Base-by-base conservation (phyloP, 2,329 filamentous ascomycete species). In the Spiromastix sp. region DNA sequence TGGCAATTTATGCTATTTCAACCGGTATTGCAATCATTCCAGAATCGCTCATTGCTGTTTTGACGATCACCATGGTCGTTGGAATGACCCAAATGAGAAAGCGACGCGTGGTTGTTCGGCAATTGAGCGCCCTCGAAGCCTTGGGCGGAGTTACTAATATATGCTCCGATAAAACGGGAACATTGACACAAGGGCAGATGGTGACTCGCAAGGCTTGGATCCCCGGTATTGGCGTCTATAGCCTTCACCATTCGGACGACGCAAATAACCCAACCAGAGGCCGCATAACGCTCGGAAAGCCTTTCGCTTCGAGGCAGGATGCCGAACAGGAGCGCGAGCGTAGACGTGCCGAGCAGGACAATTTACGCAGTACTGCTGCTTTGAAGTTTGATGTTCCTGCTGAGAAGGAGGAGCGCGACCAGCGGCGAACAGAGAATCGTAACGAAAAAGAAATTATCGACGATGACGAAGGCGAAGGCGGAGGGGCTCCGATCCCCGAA, bases 331-430 rank as follows among this genome's bases (percentile, higher is more conserved):
- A 54, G 20, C 51, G 26, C 3, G 32, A 45, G 60, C 65, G 59
- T 40, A 53, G 58, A 18, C 59, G 65, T 32, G 51, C 60, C 15
- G 64, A 67, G 41, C 66, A 68, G 21, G 74, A 80, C 42, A 64
- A 67, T 22, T 71, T 79, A 55, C 68, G 76, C 43, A 77, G 71
- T 47, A 66, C 73, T 2, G 69, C 70, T 12, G 73, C 66, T 20
- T 67, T 77, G 47, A 79, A 64, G 48, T 79, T 77, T 42, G 78
- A 77, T 48, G 65, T 80, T 1, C 76, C 76, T 1, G 66, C 74
- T 6, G 71, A 66, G 46, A 55, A 52, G 41, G 32, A 53, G 42
- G 34, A 48, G 5, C 51, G 49, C 13, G 47, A 49, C 25, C 40
- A 47, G 31, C 52, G 51, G 40, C 49, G 51, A 11, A 47, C 48